These are phyloP conservation scores for Argentina anserina DNA, from an alignment of 306 rosid species.

Conservation along the genomic window DNA sequence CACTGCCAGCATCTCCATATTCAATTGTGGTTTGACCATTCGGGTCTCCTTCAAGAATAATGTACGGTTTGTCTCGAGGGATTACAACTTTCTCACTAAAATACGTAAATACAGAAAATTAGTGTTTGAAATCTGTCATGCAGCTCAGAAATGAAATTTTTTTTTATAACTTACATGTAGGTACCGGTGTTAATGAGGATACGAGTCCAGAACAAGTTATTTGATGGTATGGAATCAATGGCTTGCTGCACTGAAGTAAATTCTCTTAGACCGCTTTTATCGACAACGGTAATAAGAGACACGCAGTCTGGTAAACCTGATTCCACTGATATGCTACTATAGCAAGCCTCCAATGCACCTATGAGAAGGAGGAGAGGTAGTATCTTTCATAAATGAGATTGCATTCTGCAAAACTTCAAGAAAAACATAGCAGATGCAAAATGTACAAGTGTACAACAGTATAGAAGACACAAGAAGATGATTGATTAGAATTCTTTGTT, in stretches of 20 bases:
- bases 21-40: background rate
- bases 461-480: background rate
- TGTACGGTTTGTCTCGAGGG: slow-evolving; percentile 16
- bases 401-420: background rate
- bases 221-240: slow-evolving; percentile 26
- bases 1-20: background rate
- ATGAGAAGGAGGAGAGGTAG: background rate
- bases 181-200: slow-evolving; percentile 22
- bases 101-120: background rate
- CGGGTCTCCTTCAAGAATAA: slow-evolving; percentile 23
- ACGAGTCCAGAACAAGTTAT: slow-evolving; percentile 25
- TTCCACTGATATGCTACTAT: background rate
- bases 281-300: slow-evolving; percentile 17
- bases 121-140: background rate
- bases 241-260: slow-evolving; percentile 33
- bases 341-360: background rate
- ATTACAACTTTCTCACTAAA: slow-evolving; percentile 35
- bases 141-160: background rate
- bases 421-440: background rate
- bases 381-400: background rate
- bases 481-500: background rate
- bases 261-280: background rate
- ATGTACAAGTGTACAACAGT: too few species aligned
- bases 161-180: slow-evolving; percentile 6
- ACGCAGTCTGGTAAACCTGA: background rate